phyloP scores from a whole-genome alignment of 2,329 filamentous ascomycete genomes.

The Fusarium staphyleae region DNA sequence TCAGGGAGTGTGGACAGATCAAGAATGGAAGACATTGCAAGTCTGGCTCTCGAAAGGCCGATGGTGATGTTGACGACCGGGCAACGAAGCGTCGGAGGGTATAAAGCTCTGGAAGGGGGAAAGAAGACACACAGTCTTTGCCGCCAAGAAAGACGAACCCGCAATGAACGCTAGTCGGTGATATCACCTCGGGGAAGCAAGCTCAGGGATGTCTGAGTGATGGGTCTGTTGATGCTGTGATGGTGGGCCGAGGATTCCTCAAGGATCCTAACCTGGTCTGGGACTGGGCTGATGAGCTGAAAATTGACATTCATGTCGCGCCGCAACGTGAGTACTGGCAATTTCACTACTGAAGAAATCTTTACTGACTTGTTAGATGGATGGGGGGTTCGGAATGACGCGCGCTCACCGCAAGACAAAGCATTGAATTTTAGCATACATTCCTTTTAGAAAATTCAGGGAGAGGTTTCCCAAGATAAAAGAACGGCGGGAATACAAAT shows the following conservation, averaged over 20 bases:
- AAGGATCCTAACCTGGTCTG: too few species aligned
- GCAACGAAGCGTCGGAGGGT: not conserved
- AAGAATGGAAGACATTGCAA: not conserved
- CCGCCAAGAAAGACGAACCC: constrained; percentile 11
- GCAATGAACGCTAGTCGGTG: constrained; percentile 55
- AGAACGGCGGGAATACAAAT: too few species aligned
- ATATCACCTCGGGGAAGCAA: constrained; percentile 64
- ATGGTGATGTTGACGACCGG: not conserved
- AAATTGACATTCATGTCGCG: constrained; percentile 53
- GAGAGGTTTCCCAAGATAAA: too few species aligned
- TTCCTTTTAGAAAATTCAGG: too few species aligned
- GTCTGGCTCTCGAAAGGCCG: not conserved
- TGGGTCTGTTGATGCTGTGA: constrained; percentile 55
- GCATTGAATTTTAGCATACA: constrained; percentile 12
- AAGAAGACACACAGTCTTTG: not conserved
- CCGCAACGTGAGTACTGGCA: constrained; percentile 40
- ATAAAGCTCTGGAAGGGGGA: not conserved
- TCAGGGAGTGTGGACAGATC: constrained; percentile 5
- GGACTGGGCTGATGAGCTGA: too few species aligned
- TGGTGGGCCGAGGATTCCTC: too few species aligned
- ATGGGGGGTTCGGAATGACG: constrained; percentile 39
- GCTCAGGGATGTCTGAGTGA: constrained; percentile 56
- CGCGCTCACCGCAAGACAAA: constrained; percentile 35
- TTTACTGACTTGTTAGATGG: constrained; percentile 29
- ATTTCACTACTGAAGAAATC: not conserved